phyloP scores from a whole-genome alignment of 164 flowering plant genomes.

The Nymphaea colorata region DNA sequence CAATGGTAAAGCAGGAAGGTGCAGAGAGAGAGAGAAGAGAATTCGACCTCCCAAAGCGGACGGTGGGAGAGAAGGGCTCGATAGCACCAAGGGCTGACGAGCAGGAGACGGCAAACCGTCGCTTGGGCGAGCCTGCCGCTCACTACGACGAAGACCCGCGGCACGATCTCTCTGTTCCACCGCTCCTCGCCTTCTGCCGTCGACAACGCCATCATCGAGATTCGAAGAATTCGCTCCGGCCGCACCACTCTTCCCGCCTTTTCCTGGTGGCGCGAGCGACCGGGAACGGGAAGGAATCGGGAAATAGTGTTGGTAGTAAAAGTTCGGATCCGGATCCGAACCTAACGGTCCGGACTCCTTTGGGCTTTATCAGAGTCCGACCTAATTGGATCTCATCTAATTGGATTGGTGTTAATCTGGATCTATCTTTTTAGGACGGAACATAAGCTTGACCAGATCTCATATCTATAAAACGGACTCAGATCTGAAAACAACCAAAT shows the following conservation, averaged over 20 bases:
- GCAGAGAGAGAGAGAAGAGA: not conserved
- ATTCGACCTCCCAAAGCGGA: slow-evolving; percentile 59
- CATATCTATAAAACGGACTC: too few species aligned
- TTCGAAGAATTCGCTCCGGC: not conserved
- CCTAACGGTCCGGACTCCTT: not conserved
- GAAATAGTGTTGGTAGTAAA: not conserved
- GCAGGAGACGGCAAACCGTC: slow-evolving; percentile 51
- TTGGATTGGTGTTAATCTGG: too few species aligned
- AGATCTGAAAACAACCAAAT: too few species aligned
- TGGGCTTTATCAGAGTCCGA: too few species aligned
- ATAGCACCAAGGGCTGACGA: slow-evolving; percentile 52
- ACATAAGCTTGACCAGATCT: too few species aligned
- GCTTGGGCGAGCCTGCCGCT: slow-evolving; percentile 49
- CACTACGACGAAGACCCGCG: slow-evolving; percentile 47
- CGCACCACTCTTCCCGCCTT: not conserved
- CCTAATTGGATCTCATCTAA: too few species aligned
- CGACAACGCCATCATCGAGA: not conserved
- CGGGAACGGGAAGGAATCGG: not conserved
- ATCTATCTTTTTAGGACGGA: too few species aligned
- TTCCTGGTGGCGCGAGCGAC: not conserved
- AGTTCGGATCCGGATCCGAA: not conserved
- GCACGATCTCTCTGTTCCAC: slow-evolving; percentile 51
- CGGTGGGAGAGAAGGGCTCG: slow-evolving; percentile 46
- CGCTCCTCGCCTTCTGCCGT: slow-evolving; percentile 5
- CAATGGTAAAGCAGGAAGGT: not conserved